Evolutionary conservation across 2,329 filamentous ascomycete species (phyloP), one percentile per base, ranked within the genome.

Genomic region (Phyllosticta citrichinensis): DNA sequence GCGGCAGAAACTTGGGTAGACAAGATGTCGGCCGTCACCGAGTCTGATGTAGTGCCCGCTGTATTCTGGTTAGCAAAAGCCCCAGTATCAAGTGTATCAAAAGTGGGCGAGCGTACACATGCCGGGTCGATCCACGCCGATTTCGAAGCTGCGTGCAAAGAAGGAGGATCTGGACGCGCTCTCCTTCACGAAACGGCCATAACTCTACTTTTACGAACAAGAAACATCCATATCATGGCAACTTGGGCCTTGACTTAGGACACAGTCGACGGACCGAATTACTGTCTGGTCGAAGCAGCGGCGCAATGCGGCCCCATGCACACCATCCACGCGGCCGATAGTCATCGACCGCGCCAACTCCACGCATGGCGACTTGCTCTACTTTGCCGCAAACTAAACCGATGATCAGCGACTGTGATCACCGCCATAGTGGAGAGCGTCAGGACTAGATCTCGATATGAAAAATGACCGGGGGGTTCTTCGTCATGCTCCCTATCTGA

Each of bases 31-130:
- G 55, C 25, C 10, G 55, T 54, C 14, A 61, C 27, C 25, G 35
- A 55, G 8, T 61, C 59, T 14, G 47, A 19, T 14, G 52, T 27
- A 12, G 55, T 5, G 11, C 59, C 55, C 30, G 59, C 59, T 61
- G 10, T 20, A 12, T 12, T 8, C 5, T 20, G 3, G 14, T 61
- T 20, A 52, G 30, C 9, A 6, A 4, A 20, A 10, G 20, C 10
- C 5, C 2, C 9, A 33, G 4, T 17, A 8, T 10, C 19, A 40
- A 27, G 5, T 35, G 4, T 47, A 50, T 9, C 10, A 24, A 25
- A 9, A 51, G 27, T 14, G 20, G 52, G 30, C 17, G 10, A 12
- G 30, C 59, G 17, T 57, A 61, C 59, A 61, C 59, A 61, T 61
- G 2, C 56, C 54, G 59, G n/a, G 8, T 40, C 20, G 40, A n/a